These are phyloP conservation scores for Elsinoe perseae DNA, from an alignment of 2,329 filamentous ascomycete genomes.

Conservation along the genomic window DNA sequence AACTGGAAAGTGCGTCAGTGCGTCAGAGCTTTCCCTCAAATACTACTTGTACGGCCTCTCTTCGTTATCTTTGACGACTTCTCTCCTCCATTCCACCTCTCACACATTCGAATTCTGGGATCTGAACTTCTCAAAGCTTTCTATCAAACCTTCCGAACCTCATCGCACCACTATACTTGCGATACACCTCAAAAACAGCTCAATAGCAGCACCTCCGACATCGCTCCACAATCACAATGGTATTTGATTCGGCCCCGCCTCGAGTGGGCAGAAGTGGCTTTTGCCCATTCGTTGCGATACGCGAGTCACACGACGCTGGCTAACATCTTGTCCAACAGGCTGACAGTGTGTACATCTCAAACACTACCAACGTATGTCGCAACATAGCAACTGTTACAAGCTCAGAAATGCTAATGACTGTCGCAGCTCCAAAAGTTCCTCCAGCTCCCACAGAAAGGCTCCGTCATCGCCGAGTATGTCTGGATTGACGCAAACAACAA, in stretches of 20 bases:
- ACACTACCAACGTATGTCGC: constrained; percentile 41
- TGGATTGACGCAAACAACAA: constrained; percentile 84
- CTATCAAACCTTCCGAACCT: neutral
- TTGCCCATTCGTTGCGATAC: too few relatives aligned
- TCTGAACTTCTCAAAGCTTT: constrained; percentile 1
- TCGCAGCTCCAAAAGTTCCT: constrained; percentile 83
- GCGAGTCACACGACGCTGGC: constrained; percentile 1
- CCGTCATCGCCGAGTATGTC: constrained; percentile 90
- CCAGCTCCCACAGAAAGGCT: constrained; percentile 79
- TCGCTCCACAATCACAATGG: constrained; percentile 20
- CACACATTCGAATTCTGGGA: neutral
- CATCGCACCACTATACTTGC: neutral
- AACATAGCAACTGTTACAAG: neutral
- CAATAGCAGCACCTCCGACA: constrained; percentile 6
- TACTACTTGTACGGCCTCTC: constrained; percentile 1
- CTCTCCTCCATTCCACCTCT: constrained; percentile 3
- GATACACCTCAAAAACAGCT: neutral
- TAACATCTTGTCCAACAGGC: constrained; percentile 25
- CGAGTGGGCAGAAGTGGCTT: constrained; percentile 8
- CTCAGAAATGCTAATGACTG: constrained; percentile 17
- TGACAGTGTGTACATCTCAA: constrained; percentile 38
- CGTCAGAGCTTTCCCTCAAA: constrained; percentile 14
- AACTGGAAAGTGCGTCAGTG: constrained; percentile 15
- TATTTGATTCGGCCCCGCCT: constrained; percentile 11
- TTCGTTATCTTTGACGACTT: constrained; percentile 15